Base-by-base conservation (phyloP, 2,329 filamentous ascomycete genomes). In the Aspergillus fumigatus region DNA sequence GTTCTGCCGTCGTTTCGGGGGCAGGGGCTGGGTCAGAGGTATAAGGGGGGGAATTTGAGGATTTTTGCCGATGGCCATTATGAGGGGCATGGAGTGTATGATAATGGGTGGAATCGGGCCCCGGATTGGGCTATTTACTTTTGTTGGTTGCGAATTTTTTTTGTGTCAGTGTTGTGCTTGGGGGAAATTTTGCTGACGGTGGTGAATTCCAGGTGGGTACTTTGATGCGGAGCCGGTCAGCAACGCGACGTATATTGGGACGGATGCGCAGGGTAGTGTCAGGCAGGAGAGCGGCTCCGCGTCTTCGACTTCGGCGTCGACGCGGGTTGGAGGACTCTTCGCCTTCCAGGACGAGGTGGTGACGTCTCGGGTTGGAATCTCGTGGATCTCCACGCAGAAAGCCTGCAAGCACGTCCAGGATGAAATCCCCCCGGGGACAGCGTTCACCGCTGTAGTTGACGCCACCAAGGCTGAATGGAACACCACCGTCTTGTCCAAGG, bases 71-170 rank as follows among this genome's bases (percentile, higher is more conserved):
- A 82, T 43, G 76, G 78, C 0, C 79, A 79, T 54, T 88, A 88
- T 62, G 79, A 81, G 48, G 86, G 85, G 0, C 79, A 74, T 40
- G 85, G 86, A 0, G 80, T 80, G 0, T 88, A 88, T 66, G 80
- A 88, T 53, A 86, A 87, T 66, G 84, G 86, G 14, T 88, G 85
- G 85, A 88, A 88, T 57, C 74, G 80, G 35, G 79, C 84, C 1
- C 84, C 81, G 0, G 72, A 84, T 50, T 89, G 70, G 70, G 61
- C 59, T 1, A 66, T 65, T 25, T 67, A 67, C 45, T 71, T 70
- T 52, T 70, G 68, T 69, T 48, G 41, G 64, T 35, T 14, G 4
- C 11, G n/a, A n/a, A 1, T 35, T 32, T 14, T 2, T 32, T 4
- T n/a, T n/a, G n/a, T n/a, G n/a, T n/a, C n/a, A n/a, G n/a, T n/a